Conservation (phyloP, 495 filamentous ascomycete genomes). For the Viridothelium virens region DNA sequence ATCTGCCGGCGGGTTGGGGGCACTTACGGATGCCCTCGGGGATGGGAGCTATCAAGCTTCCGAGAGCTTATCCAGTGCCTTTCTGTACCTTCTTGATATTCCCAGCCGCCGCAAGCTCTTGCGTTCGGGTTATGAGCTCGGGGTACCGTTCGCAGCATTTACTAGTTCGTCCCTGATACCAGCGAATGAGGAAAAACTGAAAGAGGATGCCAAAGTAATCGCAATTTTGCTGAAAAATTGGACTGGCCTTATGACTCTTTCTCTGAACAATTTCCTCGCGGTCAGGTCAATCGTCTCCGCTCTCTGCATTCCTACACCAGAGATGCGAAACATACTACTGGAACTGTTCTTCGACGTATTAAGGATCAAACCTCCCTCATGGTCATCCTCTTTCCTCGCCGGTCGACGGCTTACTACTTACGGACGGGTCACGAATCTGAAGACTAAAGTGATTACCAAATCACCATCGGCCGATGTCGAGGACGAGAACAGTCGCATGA, state of each 20-base stretch:
- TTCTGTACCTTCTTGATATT: conserved; percentile 80
- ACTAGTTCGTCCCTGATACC: conserved; percentile 70
- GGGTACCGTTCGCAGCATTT: conserved; percentile 57
- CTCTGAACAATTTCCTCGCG: conserved; percentile 75
- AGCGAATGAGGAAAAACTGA: conserved; percentile 62
- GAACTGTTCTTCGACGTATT: conserved; percentile 87
- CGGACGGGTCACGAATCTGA: conserved; percentile 83
- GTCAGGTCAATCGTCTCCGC: conserved; percentile 74
- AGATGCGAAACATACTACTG: conserved; percentile 57
- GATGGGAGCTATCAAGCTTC: conserved; percentile 89
- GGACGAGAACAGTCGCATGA: conserved; percentile 61
- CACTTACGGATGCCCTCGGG: conserved; percentile 74
- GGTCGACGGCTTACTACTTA: conserved; percentile 87
- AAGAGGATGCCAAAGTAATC: conserved; percentile 78
- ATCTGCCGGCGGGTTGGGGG: conserved; percentile 69
- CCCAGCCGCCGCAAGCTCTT: conserved; percentile 73
- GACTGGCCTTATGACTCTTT: conserved; percentile 77
- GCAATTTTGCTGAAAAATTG: conserved; percentile 86
- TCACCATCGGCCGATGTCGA: conserved; percentile 42
- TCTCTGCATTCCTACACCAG: conserved; percentile 61
- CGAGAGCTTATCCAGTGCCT: conserved; percentile 72
- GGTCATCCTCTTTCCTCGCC: conserved; percentile 92
- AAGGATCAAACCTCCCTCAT: conserved; percentile 88
- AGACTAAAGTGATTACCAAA: conserved; percentile 49
- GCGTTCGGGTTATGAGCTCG: conserved; percentile 61